These are phyloP conservation scores for Leptomonas pyrrhocoris DNA, from an alignment of 208 protist genomes.

Conservation along the genomic window DNA sequence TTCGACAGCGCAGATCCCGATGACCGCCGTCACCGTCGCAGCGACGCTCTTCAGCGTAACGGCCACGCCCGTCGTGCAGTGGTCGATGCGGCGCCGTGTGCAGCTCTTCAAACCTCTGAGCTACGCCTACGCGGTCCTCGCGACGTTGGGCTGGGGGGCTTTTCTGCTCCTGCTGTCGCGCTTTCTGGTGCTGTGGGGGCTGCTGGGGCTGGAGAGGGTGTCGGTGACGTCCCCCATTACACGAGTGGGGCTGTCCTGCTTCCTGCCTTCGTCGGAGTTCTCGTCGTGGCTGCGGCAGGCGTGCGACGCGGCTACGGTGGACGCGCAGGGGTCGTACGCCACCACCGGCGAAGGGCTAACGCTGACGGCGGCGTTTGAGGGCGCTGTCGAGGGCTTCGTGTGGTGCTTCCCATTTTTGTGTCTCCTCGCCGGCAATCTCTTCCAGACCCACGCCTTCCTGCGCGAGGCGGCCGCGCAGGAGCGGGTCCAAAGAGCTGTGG, in stretches of 20 bases:
- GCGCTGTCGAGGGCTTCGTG: constrained; percentile 57
- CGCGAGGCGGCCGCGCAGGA: constrained; percentile 14
- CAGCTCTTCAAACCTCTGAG: constrained; percentile 44
- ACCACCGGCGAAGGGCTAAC: constrained; percentile 1
- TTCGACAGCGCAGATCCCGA: constrained; percentile 15
- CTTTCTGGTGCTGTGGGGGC: constrained; percentile 34
- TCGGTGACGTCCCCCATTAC: constrained; percentile 13
- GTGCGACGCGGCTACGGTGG: constrained; percentile 4
- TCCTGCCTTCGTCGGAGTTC: constrained; percentile 22
- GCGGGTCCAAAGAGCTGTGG: constrained; percentile 27
- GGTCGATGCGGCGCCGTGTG: constrained; percentile 62
- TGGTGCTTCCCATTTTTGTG: constrained; percentile 52
- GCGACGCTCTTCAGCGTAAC: constrained; percentile 53
- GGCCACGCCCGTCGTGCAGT: constrained; percentile 55
- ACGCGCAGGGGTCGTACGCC: constrained; percentile 8
- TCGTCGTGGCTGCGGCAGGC: constrained; percentile 9
- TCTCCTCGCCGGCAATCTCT: constrained; percentile 50
- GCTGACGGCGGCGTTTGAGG: constrained; percentile 34
- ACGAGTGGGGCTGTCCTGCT: constrained; percentile 25
- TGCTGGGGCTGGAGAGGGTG: constrained; percentile 27
- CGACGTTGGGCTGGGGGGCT: constrained; percentile 66
- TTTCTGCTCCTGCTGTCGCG: constrained; percentile 45
- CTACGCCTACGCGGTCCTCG: constrained; percentile 58
- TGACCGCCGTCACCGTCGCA: constrained; percentile 29
- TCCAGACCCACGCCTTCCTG: constrained; percentile 43